These are phyloP conservation scores for Trichomonascaceae sp. DNA, from an alignment of 1,139 yeast genomes.

Conservation along the genomic window DNA sequence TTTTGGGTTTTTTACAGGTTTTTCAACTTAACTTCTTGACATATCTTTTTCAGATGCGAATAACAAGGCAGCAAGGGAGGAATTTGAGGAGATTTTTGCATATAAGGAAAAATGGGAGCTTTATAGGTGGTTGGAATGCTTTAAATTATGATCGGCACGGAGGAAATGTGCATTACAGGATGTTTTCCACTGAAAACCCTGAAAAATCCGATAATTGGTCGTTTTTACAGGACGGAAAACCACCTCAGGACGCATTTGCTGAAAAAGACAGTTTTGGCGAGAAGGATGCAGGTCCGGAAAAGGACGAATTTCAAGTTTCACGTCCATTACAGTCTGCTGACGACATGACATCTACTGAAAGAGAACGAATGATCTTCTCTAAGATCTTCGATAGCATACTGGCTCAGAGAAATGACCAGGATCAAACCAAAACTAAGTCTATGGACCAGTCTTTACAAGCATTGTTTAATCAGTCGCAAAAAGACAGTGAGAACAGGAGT, in stretches of 20 bases:
- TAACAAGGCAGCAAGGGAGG: background rate
- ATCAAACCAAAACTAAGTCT: slow-evolving; percentile 1
- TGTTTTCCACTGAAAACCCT: background rate
- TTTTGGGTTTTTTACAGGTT: background rate
- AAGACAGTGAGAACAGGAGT: slow-evolving; percentile 6
- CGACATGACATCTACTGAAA: slow-evolving; percentile 19
- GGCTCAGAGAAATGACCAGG: slow-evolving; percentile 12
- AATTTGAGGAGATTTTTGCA: background rate
- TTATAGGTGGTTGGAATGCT: background rate
- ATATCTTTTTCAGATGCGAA: background rate
- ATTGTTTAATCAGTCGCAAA: slow-evolving; percentile 18
- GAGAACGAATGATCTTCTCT: slow-evolving; percentile 23
- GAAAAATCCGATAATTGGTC: background rate
- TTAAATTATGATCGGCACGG: background rate
- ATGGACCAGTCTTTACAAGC: slow-evolving; percentile 20
- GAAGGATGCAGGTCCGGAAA: background rate
- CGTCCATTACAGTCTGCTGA: slow-evolving; percentile 6
- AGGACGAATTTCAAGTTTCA: slow-evolving; percentile 2
- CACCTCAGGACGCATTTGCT: background rate
- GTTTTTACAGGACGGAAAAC: background rate
- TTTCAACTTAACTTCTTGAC: background rate
- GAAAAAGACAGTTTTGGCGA: background rate
- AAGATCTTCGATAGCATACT: slow-evolving; percentile 23
- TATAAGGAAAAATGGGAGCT: background rate
- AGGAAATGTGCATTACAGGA: background rate